Evolutionary conservation across 2,329 filamentous ascomycete species (phyloP).

Genomic region (Colletotrichum sojae): DNA sequence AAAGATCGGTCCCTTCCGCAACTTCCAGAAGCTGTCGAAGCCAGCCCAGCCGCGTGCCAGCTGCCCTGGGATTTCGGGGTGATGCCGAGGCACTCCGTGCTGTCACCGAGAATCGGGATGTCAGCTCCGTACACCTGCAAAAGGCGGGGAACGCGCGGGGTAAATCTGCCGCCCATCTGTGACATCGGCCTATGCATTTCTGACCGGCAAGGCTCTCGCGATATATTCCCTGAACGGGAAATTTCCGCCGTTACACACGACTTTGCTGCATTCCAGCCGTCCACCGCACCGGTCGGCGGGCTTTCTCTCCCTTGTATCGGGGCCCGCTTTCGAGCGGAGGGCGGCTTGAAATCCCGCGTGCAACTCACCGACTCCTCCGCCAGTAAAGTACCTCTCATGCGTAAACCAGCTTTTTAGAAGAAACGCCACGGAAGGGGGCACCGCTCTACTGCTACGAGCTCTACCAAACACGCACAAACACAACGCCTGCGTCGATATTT

Average conservation of each 20-base stretch:
- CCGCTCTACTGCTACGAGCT: constrained; percentile 17
- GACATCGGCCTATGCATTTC: constrained; percentile 1
- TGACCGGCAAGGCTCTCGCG: constrained; percentile 12
- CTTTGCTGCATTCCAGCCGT: constrained; percentile 2
- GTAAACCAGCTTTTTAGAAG: neutral
- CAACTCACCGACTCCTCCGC: neutral
- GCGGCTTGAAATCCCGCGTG: neutral
- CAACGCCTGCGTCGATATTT: neutral
- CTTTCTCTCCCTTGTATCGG: neutral
- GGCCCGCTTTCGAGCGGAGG: neutral
- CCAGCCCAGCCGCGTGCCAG: neutral
- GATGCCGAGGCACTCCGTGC: constrained; percentile 32
- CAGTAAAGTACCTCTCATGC: neutral
- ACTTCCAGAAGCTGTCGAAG: neutral
- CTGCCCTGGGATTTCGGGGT: constrained; percentile 5
- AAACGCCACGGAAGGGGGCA: constrained; percentile 18
- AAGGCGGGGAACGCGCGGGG: constrained; percentile 41
- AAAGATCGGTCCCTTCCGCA: neutral
- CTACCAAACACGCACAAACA: constrained; percentile 7
- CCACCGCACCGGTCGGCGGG: neutral
- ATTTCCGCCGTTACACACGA: constrained; percentile 1
- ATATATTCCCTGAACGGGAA: constrained; percentile 22
- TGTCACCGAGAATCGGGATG: constrained; percentile 10
- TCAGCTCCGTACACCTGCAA: constrained; percentile 4
- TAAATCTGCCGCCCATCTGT: constrained; percentile 3